Percentiles rank a stretch among this genome's conserved stretches.
These are phyloP conservation scores for Chara braunii DNA, from an alignment of 139 green algal genomes.

Conservation along the genomic window DNA sequence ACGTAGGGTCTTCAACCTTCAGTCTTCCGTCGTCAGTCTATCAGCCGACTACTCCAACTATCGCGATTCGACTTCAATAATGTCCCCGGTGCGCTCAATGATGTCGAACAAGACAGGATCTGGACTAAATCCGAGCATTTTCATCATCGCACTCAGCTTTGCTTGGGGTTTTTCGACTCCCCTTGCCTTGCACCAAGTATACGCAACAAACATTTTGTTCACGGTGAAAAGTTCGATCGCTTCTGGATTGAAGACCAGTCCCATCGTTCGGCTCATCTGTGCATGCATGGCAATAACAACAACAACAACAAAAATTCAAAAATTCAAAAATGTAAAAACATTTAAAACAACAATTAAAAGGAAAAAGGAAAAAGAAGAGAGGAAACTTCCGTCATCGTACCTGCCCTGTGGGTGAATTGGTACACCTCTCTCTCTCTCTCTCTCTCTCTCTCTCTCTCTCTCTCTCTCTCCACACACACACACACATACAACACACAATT, in stretches of 20 bases:
- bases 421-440: too few species aligned
- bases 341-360: not conserved
- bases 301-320: not conserved
- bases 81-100: not conserved
- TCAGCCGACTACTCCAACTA: too few species aligned
- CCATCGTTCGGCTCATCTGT: slow-evolving; percentile 35
- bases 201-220: slow-evolving; percentile 36
- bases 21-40: too few species aligned
- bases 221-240: slow-evolving; percentile 40
- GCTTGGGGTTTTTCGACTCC: slow-evolving; percentile 9
- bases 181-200: slow-evolving; percentile 26
- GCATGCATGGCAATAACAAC: not conserved
- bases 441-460: too few species aligned
- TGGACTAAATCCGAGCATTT: slow-evolving; percentile 22
- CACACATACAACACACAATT: too few species aligned
- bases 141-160: slow-evolving; percentile 39
- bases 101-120: slow-evolving; percentile 26
- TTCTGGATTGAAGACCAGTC: slow-evolving; percentile 45
- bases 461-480: too few species aligned
- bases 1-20: too few species aligned
- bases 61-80: too few species aligned
- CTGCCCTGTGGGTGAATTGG: too few species aligned
- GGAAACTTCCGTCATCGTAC: too few species aligned
- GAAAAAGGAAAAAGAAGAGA: not conserved
- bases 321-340: not conserved